These are phyloP conservation scores for Xylaria nigripes DNA, from an alignment of 495 filamentous ascomycete species.

Conservation along the genomic window DNA sequence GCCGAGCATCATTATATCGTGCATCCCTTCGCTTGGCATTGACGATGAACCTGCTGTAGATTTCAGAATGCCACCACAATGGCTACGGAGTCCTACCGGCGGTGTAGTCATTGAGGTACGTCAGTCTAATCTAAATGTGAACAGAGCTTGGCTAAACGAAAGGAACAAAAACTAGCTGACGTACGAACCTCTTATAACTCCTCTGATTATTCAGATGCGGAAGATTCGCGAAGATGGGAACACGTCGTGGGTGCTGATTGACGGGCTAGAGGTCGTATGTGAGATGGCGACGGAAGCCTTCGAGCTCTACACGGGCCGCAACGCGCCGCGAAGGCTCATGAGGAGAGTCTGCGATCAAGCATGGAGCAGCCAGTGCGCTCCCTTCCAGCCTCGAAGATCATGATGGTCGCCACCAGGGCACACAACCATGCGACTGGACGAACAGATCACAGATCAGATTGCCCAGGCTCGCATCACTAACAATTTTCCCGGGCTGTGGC, in stretches of 20 bases:
- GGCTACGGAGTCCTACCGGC: conserved; percentile 68
- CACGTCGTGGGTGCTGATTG: conserved; percentile 67
- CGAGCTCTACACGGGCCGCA: conserved; percentile 73
- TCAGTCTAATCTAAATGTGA: background rate
- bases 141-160: background rate
- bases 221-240: conserved; percentile 51
- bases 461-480: no score
- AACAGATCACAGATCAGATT: no score
- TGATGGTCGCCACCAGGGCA: background rate
- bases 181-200: conserved; percentile 66
- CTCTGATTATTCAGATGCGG: conserved; percentile 54
- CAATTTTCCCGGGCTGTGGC: no score
- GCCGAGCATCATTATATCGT: conserved; percentile 69
- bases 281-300: conserved; percentile 82
- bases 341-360: conserved; percentile 40
- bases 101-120: conserved; percentile 67
- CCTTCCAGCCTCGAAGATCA: conserved; percentile 23
- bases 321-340: conserved; percentile 70
- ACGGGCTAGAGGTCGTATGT: conserved; percentile 68
- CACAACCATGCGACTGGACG: background rate
- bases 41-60: conserved; percentile 57
- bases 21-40: conserved; percentile 62
- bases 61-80: conserved; percentile 66
- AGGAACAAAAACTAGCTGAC: conserved; percentile 41
- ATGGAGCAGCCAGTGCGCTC: conserved; percentile 31